Evolutionary conservation across 2,329 filamentous ascomycete genomes (phyloP), one percentile per base, ranked within the genome.

Genomic region (Pyrenophora graminea): DNA sequence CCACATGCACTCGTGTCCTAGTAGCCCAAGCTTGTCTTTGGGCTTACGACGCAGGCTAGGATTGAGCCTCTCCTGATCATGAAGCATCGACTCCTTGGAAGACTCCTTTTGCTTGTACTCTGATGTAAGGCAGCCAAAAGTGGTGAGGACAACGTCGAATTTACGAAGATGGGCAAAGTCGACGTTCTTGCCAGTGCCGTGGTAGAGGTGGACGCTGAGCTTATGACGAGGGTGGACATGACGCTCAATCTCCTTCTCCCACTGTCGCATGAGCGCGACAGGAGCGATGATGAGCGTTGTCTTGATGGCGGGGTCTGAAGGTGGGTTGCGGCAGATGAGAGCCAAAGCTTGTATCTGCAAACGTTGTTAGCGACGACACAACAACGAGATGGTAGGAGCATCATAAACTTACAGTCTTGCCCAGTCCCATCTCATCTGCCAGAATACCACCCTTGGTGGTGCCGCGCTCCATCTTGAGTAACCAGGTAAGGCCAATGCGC

Each of bases 281-380:
- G 91, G 91, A 0, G 87, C 89, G 40, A 96, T 80, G 40, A 96
- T 90, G 19, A 96, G 76, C n/a, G 86, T 94, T 0, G 91, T 91
- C 77, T 90, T 84, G 49, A 75, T 78, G 54, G 75, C 70, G n/a
- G 74, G 74, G 53, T 86, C 79, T 0, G 76, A 71, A 0, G 88
- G 84, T n/a, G 81, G 85, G 5, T 85, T 81, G 5, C 83, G 82
- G 10, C 90, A 78, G 61, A 96, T 88, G 37, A 96, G 80, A 3
- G 91, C 84, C 18, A 97, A 78, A 4, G 89, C 87, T 55, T 93
- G 90, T 19, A 61, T 56, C 52, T 56, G n/a, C 15, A n/a, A 27
- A 23, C 10, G 1, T 21, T 3, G 27, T 54, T 39, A 54, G 51
- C 23, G 37, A 30, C 15, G 8, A 8, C 17, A 33, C 25, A 31